Evolutionary conservation across 1,139 yeast species (phyloP).

Genomic region (Lodderomyces elongisporus): DNA sequence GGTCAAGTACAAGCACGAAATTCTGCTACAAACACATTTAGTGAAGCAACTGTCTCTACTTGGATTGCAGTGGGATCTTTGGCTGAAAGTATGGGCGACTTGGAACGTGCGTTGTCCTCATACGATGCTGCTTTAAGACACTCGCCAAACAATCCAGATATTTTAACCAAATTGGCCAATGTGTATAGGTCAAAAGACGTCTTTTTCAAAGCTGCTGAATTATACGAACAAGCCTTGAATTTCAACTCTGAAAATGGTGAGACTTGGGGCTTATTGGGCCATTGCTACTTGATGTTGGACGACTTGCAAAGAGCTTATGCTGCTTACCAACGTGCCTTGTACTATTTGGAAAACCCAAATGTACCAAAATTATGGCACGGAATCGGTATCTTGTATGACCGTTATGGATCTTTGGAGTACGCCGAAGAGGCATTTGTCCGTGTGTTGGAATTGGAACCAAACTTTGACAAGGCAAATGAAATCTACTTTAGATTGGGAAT

Average conservation of each 20-base stretch:
- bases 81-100: constrained; percentile 86
- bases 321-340: constrained; percentile 93
- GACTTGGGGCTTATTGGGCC: constrained; percentile 96
- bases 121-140: constrained; percentile 89
- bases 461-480: constrained; percentile 93
- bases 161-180: constrained; percentile 80
- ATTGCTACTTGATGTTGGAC: constrained; percentile 94
- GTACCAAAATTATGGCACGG: constrained; percentile 99
- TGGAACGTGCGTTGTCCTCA: constrained; percentile 82
- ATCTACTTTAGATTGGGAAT: constrained; percentile 96
- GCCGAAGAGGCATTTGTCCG: constrained; percentile 98
- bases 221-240: constrained; percentile 80
- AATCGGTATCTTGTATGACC: constrained; percentile 89
- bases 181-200: constrained; percentile 84
- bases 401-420: constrained; percentile 92
- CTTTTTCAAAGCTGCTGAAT: constrained; percentile 89
- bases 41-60: constrained; percentile 80
- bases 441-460: constrained; percentile 91
- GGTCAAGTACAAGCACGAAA: constrained; percentile 1
- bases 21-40: constrained; percentile 16
- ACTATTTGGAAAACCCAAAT: constrained; percentile 86
- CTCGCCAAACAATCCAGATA: constrained; percentile 80
- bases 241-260: constrained; percentile 88
- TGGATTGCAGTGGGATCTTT: constrained; percentile 91
- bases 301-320: constrained; percentile 93